These are phyloP conservation scores for Macrocybe gigantea DNA, from an alignment of 768 basidiomycete genomes.

Conservation along the genomic window DNA sequence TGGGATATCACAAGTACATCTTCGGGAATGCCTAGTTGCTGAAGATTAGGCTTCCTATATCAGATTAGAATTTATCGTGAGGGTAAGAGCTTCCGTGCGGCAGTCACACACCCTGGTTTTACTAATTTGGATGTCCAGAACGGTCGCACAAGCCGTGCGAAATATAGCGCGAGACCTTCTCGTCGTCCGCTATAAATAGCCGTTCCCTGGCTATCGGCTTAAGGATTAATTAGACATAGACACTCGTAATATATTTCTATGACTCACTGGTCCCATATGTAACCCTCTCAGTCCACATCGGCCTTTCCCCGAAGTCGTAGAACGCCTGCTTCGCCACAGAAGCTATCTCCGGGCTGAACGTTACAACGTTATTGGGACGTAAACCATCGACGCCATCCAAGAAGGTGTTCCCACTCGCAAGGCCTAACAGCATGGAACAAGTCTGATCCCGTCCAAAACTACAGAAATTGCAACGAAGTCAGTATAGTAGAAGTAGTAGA, in stretches of 20 bases:
- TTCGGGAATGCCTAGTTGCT: slow-evolving; percentile 62
- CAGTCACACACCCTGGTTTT: slow-evolving; percentile 42
- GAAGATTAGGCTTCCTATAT: slow-evolving; percentile 34
- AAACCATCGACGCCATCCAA: slow-evolving; percentile 52
- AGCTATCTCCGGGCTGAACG: slow-evolving; percentile 55
- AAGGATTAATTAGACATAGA: neutral
- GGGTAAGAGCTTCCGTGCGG: neutral
- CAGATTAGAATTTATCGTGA: neutral
- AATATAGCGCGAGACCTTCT: slow-evolving; percentile 83
- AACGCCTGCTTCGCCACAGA: slow-evolving; percentile 79
- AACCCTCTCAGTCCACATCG: slow-evolving; percentile 73
- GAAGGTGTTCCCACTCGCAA: slow-evolving; percentile 82
- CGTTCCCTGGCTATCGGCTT: slow-evolving; percentile 65
- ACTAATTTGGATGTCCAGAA: slow-evolving; percentile 86
- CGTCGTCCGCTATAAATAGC: slow-evolving; percentile 82
- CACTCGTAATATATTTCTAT: neutral
- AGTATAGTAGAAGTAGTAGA: neutral
- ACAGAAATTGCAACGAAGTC: slow-evolving; percentile 3
- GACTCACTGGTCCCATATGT: slow-evolving; percentile 69
- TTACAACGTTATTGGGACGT: slow-evolving; percentile 39
- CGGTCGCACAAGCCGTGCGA: slow-evolving; percentile 79
- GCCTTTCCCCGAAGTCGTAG: slow-evolving; percentile 81
- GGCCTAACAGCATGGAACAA: slow-evolving; percentile 84
- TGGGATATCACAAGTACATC: slow-evolving; percentile 62
- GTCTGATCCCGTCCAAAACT: slow-evolving; percentile 92